phyloP scores from a whole-genome alignment of 163 green algal species.

The Scenedesmus sp. region DNA sequence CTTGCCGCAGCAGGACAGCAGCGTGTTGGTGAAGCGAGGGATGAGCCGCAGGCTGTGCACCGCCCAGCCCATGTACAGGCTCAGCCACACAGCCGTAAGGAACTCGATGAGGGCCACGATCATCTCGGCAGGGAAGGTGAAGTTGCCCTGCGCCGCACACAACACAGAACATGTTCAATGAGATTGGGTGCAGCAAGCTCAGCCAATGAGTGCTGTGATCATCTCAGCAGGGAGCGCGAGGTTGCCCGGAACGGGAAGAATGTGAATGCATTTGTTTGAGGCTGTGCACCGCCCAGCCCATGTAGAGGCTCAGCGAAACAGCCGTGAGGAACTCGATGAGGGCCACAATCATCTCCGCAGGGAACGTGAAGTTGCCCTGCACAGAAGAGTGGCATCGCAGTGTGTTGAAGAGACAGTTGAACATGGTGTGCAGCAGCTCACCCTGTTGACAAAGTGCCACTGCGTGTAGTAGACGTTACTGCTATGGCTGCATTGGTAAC shows the following conservation, averaged over 20 bases:
- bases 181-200: not conserved
- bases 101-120: conserved; percentile 51
- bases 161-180: not conserved
- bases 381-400: not conserved
- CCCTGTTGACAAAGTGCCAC: conserved; percentile 18
- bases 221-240: not conserved
- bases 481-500: too few relatives aligned
- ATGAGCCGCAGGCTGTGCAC: conserved; percentile 40
- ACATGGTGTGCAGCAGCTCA: not conserved
- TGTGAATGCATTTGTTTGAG: not conserved
- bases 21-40: conserved; percentile 47
- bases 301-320: conserved; percentile 47
- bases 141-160: conserved; percentile 37
- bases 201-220: not conserved
- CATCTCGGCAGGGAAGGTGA: conserved; percentile 51
- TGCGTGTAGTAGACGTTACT: conserved; percentile 50
- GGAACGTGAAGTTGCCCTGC: conserved; percentile 53
- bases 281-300: conserved; percentile 45
- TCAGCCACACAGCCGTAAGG: conserved; percentile 49
- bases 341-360: conserved; percentile 50
- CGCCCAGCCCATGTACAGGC: conserved; percentile 51
- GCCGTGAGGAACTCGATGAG: conserved; percentile 50
- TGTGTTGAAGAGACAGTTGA: not conserved
- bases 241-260: not conserved
- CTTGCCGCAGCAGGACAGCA: conserved; percentile 42